Evolutionary conservation across 805 yeast species (phyloP), one percentile per base, ranked within the genome.

Genomic region (Nakazawaea ernobii): DNA sequence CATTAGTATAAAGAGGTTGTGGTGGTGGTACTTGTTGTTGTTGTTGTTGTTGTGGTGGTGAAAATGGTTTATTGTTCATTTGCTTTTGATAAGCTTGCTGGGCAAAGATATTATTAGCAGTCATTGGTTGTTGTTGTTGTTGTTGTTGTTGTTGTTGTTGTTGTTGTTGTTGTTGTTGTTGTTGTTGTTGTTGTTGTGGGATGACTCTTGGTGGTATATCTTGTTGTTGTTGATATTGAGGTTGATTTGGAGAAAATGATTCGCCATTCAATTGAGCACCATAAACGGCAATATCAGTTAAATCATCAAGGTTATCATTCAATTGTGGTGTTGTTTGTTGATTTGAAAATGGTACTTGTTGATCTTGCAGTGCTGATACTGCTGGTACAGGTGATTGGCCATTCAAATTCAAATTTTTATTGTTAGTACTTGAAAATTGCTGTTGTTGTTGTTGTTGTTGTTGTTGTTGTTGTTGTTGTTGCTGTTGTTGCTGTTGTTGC

Each of bases 11-110:
- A 46, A 62, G 68, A 17, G 57, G 55, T 11, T 63, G 61, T 10
- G 53, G 57, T 14, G 56, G 54, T 41, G 69, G 68, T 15, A 67
- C 59, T 5, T 59, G 43, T 2, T 56, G 50, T 60, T 62, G 33
- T 52, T 51, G 46, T 49, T 49, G 35, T 30, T 24, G 43, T 8
- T 44, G 41, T 36, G 46, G 32, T 27, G 36, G 42, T n/a, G 30
- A 32, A 24, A 15, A 24, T 15, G 29, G 49, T 20, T 28, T 4
- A 13, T 32, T 32, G 17, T 17, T 28, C 24, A n/a, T 28, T 29
- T 48, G 50, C 24, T 27, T 38, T 17, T 28, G 44, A 27, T 48
- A 39, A 8, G 46, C 32, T 26, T 48, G 47, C 29, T 48, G 50
- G 10, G 44, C 47, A 35, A 42, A 48, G 20, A 38, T 42, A 28